Base-by-base conservation (phyloP, 2,329 filamentous ascomycete species). In the Aureobasidium lini region DNA sequence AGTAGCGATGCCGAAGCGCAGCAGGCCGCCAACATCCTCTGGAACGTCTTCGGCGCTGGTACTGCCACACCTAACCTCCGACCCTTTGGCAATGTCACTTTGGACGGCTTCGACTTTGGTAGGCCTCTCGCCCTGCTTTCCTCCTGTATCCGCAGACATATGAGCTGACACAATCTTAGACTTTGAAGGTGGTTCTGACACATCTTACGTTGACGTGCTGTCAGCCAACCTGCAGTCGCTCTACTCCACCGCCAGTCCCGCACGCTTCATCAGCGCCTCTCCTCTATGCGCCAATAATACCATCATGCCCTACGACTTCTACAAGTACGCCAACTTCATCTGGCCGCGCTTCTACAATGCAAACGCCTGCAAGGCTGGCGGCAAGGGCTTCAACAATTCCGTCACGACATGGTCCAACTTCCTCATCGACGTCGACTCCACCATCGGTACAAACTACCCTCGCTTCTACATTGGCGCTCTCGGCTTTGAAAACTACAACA, bases 101-200 rank as follows among this genome's bases (percentile, higher is more conserved):
- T 83, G 34, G 78, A 83, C 64, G 77, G 79, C 15, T 82, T 77
- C 66, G 79, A 82, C 64, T 76, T 80, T 56, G 79, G 54, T 57
- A 40, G 5, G 5, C n/a, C 50, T 32, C 9, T 0, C 6, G 6
- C 8, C 8, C 16, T 16, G 3, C 10, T 18, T 10, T 2, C 11
- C 13, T 7, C 32, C 29, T 28, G 46, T n/a, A 46, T 23, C 23
- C 0, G 1, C 23, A 23, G 23, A 7, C 43, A 46, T 2, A 48
- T 2, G 2, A 3, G 10, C 42, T 47, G 29, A 48, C 32, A 23
- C 23, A 9, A 34, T 3, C 16, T 16, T 3, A 57, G 57, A 59
- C 32, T 23, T 46, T 31, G 57, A 59, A 23, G 36, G 28, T 15
- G 49, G 40, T 7, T 15, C 39, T 16, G 34, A 40, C 9, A 53